Conservation (phyloP, 306 rosid genomes). For the Delonix regia region DNA sequence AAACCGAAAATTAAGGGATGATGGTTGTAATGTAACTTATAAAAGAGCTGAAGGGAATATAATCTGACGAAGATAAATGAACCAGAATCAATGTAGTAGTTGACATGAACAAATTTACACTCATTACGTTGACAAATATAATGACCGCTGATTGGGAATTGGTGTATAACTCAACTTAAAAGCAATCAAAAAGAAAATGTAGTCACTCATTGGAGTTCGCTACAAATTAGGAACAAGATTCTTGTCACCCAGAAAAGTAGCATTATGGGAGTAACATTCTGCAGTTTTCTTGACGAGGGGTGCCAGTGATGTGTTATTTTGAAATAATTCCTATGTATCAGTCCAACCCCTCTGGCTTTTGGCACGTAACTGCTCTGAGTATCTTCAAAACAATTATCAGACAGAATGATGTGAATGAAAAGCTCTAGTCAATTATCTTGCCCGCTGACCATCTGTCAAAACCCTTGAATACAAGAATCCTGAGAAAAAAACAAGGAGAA, state of each 20-base stretch:
- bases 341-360: not conserved
- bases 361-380: not conserved
- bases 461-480: conserved; percentile 3
- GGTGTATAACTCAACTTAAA: not conserved
- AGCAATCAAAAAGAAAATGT: not conserved
- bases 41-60: not conserved
- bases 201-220: not conserved
- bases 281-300: not conserved
- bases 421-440: not conserved
- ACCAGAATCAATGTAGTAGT: not conserved
- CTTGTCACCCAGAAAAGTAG: not conserved
- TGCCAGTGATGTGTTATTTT: not conserved
- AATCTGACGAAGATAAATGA: not conserved
- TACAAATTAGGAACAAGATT: not conserved
- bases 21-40: too few relatives aligned
- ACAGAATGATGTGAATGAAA: not conserved
- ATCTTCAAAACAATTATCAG: not conserved
- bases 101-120: not conserved
- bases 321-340: not conserved
- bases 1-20: too few relatives aligned
- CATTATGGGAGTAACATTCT: not conserved
- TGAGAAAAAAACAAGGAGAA: not conserved
- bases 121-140: not conserved
- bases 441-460: conserved; percentile 4
- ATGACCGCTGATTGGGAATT: not conserved